These are phyloP conservation scores for Sodiomyces alkalinus DNA, from an alignment of 2,329 filamentous ascomycete genomes.

Conservation along the genomic window DNA sequence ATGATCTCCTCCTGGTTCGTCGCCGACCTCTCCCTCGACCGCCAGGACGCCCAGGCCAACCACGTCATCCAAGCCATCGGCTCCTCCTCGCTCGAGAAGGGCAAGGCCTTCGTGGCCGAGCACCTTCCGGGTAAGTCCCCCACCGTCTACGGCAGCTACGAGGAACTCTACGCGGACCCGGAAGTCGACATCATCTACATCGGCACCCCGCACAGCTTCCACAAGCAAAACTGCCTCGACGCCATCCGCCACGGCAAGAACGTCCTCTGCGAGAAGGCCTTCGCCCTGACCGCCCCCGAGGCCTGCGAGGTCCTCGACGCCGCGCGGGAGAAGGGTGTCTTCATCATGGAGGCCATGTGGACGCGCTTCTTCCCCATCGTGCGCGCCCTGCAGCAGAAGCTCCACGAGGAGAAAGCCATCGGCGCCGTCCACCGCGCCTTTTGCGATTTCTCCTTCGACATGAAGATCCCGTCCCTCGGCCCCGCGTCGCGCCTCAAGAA, in stretches of 20 bases:
- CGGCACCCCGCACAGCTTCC: slow-evolving; percentile 27
- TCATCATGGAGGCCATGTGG: slow-evolving; percentile 31
- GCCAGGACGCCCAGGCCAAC: slow-evolving; percentile 18
- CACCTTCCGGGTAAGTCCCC: slow-evolving; percentile 13
- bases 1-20: slow-evolving; percentile 28
- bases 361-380: slow-evolving; percentile 25
- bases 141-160: slow-evolving; percentile 22
- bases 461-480: slow-evolving; percentile 16
- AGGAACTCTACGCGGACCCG: slow-evolving; percentile 22
- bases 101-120: slow-evolving; percentile 20
- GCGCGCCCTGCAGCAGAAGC: slow-evolving; percentile 15
- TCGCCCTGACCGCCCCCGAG: slow-evolving; percentile 23
- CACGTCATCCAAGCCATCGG: slow-evolving; percentile 27
- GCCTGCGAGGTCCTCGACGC: slow-evolving; percentile 22
- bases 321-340: slow-evolving; percentile 23
- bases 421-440: slow-evolving; percentile 22
- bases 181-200: slow-evolving; percentile 30
- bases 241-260: slow-evolving; percentile 26
- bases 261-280: slow-evolving; percentile 29
- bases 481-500: slow-evolving; percentile 19
- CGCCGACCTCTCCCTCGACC: slow-evolving; percentile 20
- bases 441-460: slow-evolving; percentile 23
- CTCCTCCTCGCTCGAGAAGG: slow-evolving; percentile 22
- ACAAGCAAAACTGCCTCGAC: slow-evolving; percentile 25
- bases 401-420: slow-evolving; percentile 23